Evolutionary conservation across 2,329 filamentous ascomycete species (phyloP).

Genomic region (Aspergillus fructus): DNA sequence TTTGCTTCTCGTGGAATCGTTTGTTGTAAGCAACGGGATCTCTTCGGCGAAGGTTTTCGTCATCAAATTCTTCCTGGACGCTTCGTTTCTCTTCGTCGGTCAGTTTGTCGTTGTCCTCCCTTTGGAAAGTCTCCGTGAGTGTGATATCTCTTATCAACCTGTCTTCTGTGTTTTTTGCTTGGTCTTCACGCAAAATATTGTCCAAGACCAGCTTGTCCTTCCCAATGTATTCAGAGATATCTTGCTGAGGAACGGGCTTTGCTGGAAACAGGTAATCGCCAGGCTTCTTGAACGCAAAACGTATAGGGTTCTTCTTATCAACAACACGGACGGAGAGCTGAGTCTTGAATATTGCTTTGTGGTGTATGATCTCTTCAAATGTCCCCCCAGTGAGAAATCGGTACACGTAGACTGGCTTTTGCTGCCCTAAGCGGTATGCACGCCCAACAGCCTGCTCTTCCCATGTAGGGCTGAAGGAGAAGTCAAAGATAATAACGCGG

Average conservation of each 20-base stretch:
- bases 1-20: constrained; percentile 21
- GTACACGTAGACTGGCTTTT: constrained; percentile 80
- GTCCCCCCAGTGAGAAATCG: constrained; percentile 76
- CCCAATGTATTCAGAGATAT: constrained; percentile 55
- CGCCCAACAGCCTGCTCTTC: constrained; percentile 87
- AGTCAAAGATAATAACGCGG: constrained; percentile 83
- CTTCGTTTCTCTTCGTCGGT: constrained; percentile 61
- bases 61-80: constrained; percentile 47
- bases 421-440: constrained; percentile 81
- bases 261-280: constrained; percentile 62
- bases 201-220: constrained; percentile 65
- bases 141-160: constrained; percentile 50
- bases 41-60: constrained; percentile 40
- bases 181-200: constrained; percentile 34
- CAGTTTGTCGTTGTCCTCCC: constrained; percentile 64
- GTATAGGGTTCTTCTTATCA: constrained; percentile 75
- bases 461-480: constrained; percentile 73
- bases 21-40: constrained; percentile 35
- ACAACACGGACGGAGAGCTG: constrained; percentile 78
- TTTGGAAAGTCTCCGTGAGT: constrained; percentile 70
- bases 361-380: constrained; percentile 72
- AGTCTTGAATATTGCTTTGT: constrained; percentile 76
- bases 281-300: constrained; percentile 58
- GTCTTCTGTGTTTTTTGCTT: constrained; percentile 14
- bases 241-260: constrained; percentile 50